Base-by-base conservation (phyloP, 495 filamentous ascomycete genomes). In the Hypoxylon lienhwacheense region DNA sequence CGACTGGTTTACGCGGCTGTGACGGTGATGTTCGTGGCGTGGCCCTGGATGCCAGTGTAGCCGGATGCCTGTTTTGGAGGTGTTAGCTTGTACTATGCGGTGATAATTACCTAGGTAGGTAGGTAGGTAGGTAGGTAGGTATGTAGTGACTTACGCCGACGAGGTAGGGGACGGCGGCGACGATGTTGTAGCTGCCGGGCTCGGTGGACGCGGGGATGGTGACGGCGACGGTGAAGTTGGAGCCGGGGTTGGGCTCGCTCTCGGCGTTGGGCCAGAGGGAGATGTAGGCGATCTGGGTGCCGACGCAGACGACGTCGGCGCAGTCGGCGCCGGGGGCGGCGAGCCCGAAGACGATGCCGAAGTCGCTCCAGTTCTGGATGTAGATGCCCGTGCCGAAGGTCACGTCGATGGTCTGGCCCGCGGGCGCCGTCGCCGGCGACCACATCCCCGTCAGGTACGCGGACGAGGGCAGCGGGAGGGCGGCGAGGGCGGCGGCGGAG, bases 121-220 rank as follows among this genome's bases (percentile, higher is more conserved):
- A 20, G 20, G 20, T 14, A 37, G 6, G 12, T 4, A n/a, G n/a
- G n/a, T 1, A 26, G 7, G 25, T 10, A 12, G 31, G 16, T 21
- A 15, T 2, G 7, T 2, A 14, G 7, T 2, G 14, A 60, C 64
- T 61, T 37, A 66, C 64, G 31, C 64, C 64, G 47, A 66, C 64
- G 29, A 66, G 64, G 10, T 51, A 66, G 11, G 64, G 64, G 37
- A 66, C 51, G 4, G 60, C 78, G 17, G 73, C 78, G 26, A 76
- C 68, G 14, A 81, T 66, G 7, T 79, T 64, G 61, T 78, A 81
- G 55, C 79, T 69, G 34, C 78, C 78, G 3, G 74, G 19, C 6
- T 66, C 20, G 35, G 77, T 57, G 64, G 66, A 57, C 5, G 62
- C 44, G 24, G 78, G 78, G 61, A 81, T 75, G 19, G 55, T 55